Evolutionary conservation across 805 yeast species (phyloP).

Genomic region (Sugiyamaella chiloensis): DNA sequence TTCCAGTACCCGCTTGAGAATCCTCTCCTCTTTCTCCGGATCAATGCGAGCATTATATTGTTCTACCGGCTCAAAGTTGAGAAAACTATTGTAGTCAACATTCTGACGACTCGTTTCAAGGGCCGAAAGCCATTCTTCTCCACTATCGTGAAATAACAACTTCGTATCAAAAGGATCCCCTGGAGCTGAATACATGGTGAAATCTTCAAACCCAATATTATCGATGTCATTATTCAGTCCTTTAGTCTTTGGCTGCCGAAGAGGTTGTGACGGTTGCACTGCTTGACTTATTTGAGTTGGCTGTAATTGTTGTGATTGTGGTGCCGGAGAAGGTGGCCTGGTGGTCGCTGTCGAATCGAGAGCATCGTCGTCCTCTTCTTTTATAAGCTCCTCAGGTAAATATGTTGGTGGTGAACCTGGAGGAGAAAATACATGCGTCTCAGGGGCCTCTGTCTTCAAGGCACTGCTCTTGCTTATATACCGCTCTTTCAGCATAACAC

Average conservation of each 20-base stretch:
- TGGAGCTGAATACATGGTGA: background rate
- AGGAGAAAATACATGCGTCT: conserved; percentile 9
- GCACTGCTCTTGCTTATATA: conserved; percentile 18
- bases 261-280: background rate
- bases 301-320: background rate
- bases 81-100: conserved; percentile 1
- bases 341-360: background rate
- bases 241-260: too few relatives aligned
- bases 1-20: conserved; percentile 9
- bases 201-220: background rate
- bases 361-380: background rate
- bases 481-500: conserved; percentile 33
- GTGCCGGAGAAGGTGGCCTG: conserved; percentile 3
- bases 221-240: background rate
- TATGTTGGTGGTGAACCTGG: conserved; percentile 19
- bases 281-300: background rate
- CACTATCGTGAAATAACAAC: conserved; percentile 9
- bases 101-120: conserved; percentile 3
- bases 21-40: conserved; percentile 10
- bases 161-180: background rate
- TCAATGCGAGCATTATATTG: background rate
- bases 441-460: background rate
- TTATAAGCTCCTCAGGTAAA: conserved; percentile 18
- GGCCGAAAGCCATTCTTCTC: conserved; percentile 12
- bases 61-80: conserved; percentile 8